phyloP scores from a whole-genome alignment of 306 rosid species.

The Vicia sativa region DNA sequence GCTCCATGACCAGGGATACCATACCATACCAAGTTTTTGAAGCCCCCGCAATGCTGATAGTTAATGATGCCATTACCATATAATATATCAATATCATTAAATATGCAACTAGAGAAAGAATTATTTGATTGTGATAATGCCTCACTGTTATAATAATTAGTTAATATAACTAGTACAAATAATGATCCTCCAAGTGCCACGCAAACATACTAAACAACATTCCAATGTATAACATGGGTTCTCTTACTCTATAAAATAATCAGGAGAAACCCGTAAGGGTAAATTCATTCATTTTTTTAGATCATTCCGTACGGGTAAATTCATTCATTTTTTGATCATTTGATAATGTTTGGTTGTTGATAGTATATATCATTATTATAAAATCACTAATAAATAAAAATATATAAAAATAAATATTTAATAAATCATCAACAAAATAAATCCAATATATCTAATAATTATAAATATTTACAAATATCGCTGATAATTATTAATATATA shows the following conservation, averaged over 20 bases:
- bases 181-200: conserved; percentile 99
- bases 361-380: too few species aligned
- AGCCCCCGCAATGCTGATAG: conserved; percentile 94
- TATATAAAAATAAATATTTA: too few species aligned
- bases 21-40: conserved; percentile 99
- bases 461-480: too few species aligned
- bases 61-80: conserved; percentile 69
- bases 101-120: conserved; percentile 23
- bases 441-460: too few species aligned
- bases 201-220: conserved; percentile 98
- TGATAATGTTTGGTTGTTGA: too few species aligned
- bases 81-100: conserved; percentile 26
- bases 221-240: conserved; percentile 96
- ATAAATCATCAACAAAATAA: too few species aligned
- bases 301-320: too few species aligned
- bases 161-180: conserved; percentile 54
- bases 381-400: too few species aligned
- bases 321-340: too few species aligned
- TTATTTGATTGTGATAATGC: conserved; percentile 10
- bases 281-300: too few species aligned
- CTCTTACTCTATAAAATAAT: conserved; percentile 93
- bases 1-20: conserved; percentile 94
- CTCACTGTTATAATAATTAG: neutral
- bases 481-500: too few species aligned
- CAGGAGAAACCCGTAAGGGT: too few species aligned